Evolutionary conservation across 164 flowering plant species (phyloP), one percentile per base, ranked within the genome.

Genomic region (Magnolia officinalis): DNA sequence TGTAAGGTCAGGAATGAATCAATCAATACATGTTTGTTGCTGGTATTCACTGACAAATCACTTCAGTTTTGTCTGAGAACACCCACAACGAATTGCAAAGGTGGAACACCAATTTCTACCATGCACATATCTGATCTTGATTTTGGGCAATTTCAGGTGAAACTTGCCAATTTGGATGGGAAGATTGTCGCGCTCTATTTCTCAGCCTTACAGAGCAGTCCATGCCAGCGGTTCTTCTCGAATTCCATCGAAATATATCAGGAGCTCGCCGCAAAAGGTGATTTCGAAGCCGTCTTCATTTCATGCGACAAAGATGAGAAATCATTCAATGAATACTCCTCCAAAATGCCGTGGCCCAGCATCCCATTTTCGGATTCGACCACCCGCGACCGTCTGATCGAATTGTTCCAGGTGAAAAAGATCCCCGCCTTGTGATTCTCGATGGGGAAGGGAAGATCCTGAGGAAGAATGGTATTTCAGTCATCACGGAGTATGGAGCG

Each of bases 291-390:
- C 18, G 77, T 88, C 52, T 93, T 89, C 51, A 29, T 89, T 59
- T 84, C 93, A 1, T 82, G 74, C 6, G 96, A 93, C 72, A 14
- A 75, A 50, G 89, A 89, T 72, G 88, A 86, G 63, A 87, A 88
- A 18, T 73, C 90, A 0, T 91, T 89, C 68, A 74, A 86, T 1
- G 78, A 37, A 1, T 91, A 89, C 80, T 91, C 89, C 81, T 86
- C 89, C 24, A 78, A 85, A 79, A 93, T 91, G 96, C 96, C 94
- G 70, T 91, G 98, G 96, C 88, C 90, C 55, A 92, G 91, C 0
- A 72, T 93, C 66, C 98, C 98, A 0, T 91, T 86, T 77, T 85
- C 90, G 21, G 95, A 93, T 79, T 85, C 85, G 1, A 85, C 81
- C 13, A 83, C 78, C 0, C 88, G 87, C 2, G 75, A 83, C 1